These are phyloP conservation scores for Nelumbo lutea DNA, from an alignment of 164 flowering plant genomes.

Conservation along the genomic window DNA sequence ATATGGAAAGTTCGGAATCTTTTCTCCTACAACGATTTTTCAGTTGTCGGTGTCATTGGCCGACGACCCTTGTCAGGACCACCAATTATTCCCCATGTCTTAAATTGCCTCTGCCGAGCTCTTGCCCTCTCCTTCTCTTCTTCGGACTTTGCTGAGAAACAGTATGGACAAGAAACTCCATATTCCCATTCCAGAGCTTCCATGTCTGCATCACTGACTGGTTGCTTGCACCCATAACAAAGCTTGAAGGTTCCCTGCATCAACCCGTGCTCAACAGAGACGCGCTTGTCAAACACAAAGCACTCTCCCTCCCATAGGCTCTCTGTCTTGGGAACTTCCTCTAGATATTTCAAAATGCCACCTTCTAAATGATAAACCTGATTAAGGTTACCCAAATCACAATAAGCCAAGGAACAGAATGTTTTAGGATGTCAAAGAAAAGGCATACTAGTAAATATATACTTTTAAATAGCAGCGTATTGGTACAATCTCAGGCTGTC, in stretches of 20 bases:
- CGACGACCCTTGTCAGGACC: constrained; percentile 89
- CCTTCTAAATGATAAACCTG: constrained; percentile 96
- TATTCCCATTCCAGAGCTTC: constrained; percentile 75
- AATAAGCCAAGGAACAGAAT: not conserved
- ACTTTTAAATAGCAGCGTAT: not conserved
- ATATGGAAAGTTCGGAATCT: constrained; percentile 4
- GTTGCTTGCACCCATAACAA: constrained; percentile 95
- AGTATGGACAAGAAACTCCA: constrained; percentile 86
- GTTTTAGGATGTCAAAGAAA: not conserved
- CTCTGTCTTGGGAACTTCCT: constrained; percentile 68
- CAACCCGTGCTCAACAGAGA: constrained; percentile 87
- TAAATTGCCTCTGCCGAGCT: constrained; percentile 85
- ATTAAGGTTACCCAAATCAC: not conserved
- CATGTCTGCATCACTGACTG: constrained; percentile 87
- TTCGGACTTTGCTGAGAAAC: constrained; percentile 67
- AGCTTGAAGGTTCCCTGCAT: constrained; percentile 78
- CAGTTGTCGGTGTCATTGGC: constrained; percentile 13
- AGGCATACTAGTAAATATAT: not conserved
- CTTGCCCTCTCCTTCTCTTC: constrained; percentile 96
- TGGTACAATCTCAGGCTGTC: too few relatives aligned
- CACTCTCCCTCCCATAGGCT: constrained; percentile 98
- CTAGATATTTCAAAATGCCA: constrained; percentile 86
- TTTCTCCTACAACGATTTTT: not conserved
- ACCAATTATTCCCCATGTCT: constrained; percentile 84
- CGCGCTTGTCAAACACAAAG: constrained; percentile 95